These are phyloP conservation scores for Euryodendron excelsum DNA, from an alignment of 148 eudicot species.

Conservation along the genomic window DNA sequence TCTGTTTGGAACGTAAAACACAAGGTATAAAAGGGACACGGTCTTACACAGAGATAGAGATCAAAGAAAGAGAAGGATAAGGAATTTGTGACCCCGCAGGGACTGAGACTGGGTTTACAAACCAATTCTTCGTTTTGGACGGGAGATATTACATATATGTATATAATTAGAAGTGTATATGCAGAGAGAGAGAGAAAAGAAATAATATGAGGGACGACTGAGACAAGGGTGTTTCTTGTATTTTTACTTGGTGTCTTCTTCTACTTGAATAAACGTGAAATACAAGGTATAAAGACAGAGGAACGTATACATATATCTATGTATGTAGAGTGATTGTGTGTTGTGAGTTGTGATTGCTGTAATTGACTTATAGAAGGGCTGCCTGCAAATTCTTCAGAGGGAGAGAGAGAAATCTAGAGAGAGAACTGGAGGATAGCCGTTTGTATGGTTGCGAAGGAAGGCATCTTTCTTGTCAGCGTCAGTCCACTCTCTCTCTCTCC, in stretches of 20 bases:
- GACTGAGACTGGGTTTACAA: neutral
- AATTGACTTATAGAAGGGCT: neutral
- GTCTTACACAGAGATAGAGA: neutral
- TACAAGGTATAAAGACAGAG: neutral
- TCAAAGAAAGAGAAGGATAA: neutral
- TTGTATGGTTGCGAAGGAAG: slow-evolving; percentile 13
- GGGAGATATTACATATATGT: neutral
- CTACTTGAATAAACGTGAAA: neutral
- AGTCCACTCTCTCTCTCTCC: neutral
- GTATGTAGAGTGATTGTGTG: neutral
- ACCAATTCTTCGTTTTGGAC: neutral
- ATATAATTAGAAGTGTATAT: neutral
- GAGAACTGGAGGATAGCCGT: slow-evolving; percentile 1
- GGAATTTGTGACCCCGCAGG: neutral
- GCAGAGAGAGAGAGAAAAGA: neutral
- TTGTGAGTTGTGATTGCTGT: neutral
- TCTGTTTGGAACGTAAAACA: neutral
- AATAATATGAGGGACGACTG: neutral
- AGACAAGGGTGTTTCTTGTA: neutral
- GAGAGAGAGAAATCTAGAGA: neutral
- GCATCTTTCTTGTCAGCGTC: neutral
- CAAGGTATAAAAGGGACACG: neutral
- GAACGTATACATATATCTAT: too few relatives aligned
- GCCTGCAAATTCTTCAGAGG: neutral
- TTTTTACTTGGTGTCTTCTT: neutral